Conservation (phyloP, 768 basidiomycete species). For the Tylopilus sp. region DNA sequence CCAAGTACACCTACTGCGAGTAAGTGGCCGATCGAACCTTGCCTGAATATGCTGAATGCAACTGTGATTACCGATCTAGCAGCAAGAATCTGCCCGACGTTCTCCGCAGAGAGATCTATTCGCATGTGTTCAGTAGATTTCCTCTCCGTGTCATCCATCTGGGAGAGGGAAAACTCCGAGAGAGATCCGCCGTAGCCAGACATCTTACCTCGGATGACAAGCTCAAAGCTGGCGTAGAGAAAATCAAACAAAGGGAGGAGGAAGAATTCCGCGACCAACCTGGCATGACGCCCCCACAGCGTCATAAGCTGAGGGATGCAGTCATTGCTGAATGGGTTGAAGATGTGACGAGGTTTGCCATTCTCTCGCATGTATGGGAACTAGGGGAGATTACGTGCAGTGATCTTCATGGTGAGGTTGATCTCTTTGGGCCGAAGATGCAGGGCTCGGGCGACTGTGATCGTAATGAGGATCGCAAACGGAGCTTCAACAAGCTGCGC, state of each 20-base stretch:
- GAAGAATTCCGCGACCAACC: not conserved
- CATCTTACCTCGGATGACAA: not conserved
- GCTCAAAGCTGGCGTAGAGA: not conserved
- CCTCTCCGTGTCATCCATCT: constrained; percentile 1
- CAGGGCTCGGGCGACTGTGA: not conserved
- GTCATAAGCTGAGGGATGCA: not conserved
- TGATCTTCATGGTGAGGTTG: not conserved
- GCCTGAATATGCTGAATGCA: not conserved
- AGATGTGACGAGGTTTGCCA: not conserved
- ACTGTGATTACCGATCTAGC: not conserved
- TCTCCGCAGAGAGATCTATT: not conserved
- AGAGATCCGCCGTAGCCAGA: not conserved
- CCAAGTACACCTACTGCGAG: not conserved
- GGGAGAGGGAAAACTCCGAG: not conserved
- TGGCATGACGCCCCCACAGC: not conserved
- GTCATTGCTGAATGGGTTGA: not conserved
- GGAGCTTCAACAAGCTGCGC: not conserved
- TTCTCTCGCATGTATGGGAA: constrained; percentile 1
- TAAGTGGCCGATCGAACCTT: not conserved
- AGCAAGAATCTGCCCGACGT: not conserved
- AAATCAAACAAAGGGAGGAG: not conserved
- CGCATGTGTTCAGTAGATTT: constrained; percentile 1
- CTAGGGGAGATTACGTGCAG: not conserved
- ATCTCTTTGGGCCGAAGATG: not conserved
- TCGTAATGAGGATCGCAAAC: not conserved